Base-by-base conservation (phyloP, 2,329 filamentous ascomycete genomes). In the Colletotrichum liriopes region DNA sequence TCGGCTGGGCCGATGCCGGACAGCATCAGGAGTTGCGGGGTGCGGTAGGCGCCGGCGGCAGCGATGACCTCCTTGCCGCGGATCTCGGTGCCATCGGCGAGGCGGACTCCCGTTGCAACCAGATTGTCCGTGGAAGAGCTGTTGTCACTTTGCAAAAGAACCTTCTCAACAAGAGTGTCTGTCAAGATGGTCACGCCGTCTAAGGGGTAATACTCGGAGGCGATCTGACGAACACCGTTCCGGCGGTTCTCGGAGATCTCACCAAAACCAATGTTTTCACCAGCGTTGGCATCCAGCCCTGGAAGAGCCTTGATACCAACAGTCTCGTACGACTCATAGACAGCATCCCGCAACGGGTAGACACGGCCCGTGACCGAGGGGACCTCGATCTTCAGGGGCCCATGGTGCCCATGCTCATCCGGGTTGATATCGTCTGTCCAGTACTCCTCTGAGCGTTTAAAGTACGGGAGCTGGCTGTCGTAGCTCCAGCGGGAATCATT, bases 21-120 rank as follows among this genome's bases (percentile, higher is more conserved):
- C 20, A 86, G 84, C 74, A 87, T 83, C 5, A 89, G 81, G 41
- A 89, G 84, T n/a, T 83, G 83, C 1, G 87, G 86, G 49, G 84
- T 87, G 75, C 85, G 86, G 76, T 87, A 88, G 20, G 86, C 81
- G 2, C 87, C 87, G 2, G 81, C 83, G 14, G 81, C 83, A 11
- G 87, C 77, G 7, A 87, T 81, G 76, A 86, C 73, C 70, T 83
- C 76, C 18, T 77, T 75, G 64, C 78, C 76, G 73, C 73, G 49
- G 37, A 80, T 78, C 12, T 76, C 62, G 5, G 73, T 78, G 1
- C 81, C 79, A 12, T 80, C 68, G 0, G 77, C 75, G 1, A 79
- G 66, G 23, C 81, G 77, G 37, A 80, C 76, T 2, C 78, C 79
- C 0, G 74, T 77, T 3, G 78, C 78, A n/a, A 54, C 75, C 8